These are phyloP conservation scores for Caryopteris hybrid DNA, from an alignment of 305 asterid genomes.

Conservation along the genomic window DNA sequence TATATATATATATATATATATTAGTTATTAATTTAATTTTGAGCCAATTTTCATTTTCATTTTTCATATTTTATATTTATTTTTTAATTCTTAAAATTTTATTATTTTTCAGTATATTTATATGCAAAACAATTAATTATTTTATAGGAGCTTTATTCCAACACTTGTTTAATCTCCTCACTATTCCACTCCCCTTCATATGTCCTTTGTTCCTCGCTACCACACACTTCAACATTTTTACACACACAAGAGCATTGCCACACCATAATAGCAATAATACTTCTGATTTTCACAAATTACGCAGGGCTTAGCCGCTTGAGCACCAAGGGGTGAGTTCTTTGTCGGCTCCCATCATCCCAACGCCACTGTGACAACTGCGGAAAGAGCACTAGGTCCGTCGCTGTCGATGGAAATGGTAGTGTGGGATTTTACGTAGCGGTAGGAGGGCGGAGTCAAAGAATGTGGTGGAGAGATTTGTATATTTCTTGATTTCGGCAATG, in stretches of 20 bases:
- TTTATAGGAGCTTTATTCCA: neutral
- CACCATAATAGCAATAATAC: slow-evolving; percentile 7
- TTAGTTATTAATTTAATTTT: too few species aligned
- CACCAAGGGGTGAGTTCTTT: slow-evolving; percentile 55
- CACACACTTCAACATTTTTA: slow-evolving; percentile 15
- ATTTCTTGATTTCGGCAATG: slow-evolving; percentile 59
- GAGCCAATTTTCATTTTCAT: too few species aligned
- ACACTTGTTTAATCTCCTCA: slow-evolving; percentile 30
- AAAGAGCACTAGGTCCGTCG: slow-evolving; percentile 27
- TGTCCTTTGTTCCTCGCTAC: slow-evolving; percentile 39
- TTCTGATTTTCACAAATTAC: slow-evolving; percentile 37
- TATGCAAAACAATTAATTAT: too few species aligned
- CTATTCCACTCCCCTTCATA: slow-evolving; percentile 33
- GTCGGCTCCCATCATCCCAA: slow-evolving; percentile 57
- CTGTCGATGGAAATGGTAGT: slow-evolving; percentile 22
- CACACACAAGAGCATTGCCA: slow-evolving; percentile 13
- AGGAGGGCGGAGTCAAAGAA: slow-evolving; percentile 56
- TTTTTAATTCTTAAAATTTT: too few species aligned
- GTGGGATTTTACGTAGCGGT: slow-evolving; percentile 36
- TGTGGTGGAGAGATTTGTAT: slow-evolving; percentile 61
- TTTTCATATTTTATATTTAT: too few species aligned
- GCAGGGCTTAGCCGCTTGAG: slow-evolving; percentile 96
- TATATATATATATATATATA: too few species aligned
- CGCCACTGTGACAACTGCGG: slow-evolving; percentile 55
- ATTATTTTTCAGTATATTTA: too few species aligned